These are phyloP conservation scores for Fusarium humuli DNA, from an alignment of 2,329 filamentous ascomycete genomes.

Conservation along the genomic window DNA sequence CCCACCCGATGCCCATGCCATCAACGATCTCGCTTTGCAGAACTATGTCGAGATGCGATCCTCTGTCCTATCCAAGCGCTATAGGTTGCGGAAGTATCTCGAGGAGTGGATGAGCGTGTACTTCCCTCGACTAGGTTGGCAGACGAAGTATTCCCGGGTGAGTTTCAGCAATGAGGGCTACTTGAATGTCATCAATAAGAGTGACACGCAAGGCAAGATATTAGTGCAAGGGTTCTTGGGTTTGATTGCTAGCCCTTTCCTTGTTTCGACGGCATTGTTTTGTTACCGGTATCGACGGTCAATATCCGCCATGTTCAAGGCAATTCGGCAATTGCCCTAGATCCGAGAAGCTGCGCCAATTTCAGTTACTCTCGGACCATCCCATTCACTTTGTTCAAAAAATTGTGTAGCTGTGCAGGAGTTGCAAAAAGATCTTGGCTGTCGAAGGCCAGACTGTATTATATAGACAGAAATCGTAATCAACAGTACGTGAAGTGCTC, in stretches of 20 bases:
- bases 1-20: slow-evolving; percentile 83
- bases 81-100: slow-evolving; percentile 83
- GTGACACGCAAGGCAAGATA: slow-evolving; percentile 74
- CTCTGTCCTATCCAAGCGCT: slow-evolving; percentile 81
- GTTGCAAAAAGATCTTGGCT: slow-evolving; percentile 10
- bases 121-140: slow-evolving; percentile 83
- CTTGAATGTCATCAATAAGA: slow-evolving; percentile 79
- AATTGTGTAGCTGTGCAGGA: background rate
- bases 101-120: slow-evolving; percentile 86
- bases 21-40: slow-evolving; percentile 89
- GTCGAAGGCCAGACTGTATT: slow-evolving; percentile 18
- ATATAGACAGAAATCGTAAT: slow-evolving; percentile 5
- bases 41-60: slow-evolving; percentile 97
- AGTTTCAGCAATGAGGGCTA: slow-evolving; percentile 96
- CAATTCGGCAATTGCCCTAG: slow-evolving; percentile 29
- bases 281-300: slow-evolving; percentile 46
- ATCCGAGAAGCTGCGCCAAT: background rate
- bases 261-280: slow-evolving; percentile 42
- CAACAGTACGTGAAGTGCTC: background rate
- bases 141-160: slow-evolving; percentile 91
- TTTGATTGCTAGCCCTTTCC: slow-evolving; percentile 50
- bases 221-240: slow-evolving; percentile 61
- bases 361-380: background rate
- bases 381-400: background rate
- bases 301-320: slow-evolving; percentile 37